A percentile compares a stretch with the other conserved stretches of the same genome.
Evolutionary conservation across 192 early-diverging fungal species (phyloP).

Genomic region (Gigaspora rosea): DNA sequence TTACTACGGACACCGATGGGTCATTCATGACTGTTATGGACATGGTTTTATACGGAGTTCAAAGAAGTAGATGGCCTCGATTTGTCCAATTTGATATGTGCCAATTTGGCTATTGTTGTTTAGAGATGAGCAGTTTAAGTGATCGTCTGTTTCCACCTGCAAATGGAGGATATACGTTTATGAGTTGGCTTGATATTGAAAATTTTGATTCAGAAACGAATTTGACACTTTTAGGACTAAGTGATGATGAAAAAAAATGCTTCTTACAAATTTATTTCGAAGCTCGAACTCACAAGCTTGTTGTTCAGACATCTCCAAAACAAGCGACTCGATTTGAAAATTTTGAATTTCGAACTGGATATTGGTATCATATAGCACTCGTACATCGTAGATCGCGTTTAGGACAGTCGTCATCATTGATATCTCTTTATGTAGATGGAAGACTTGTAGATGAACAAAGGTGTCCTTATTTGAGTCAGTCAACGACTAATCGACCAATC

Average conservation of each 20-base stretch:
- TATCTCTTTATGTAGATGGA: constrained; percentile 68
- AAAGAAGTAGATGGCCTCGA: constrained; percentile 57
- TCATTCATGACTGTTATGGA: constrained; percentile 44
- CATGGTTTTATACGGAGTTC: constrained; percentile 53
- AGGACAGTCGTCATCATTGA: constrained; percentile 40
- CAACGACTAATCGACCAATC: constrained; percentile 37
- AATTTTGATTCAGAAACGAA: constrained; percentile 47
- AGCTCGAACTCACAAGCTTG: constrained; percentile 47
- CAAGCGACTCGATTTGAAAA: constrained; percentile 49
- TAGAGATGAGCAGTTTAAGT: constrained; percentile 48
- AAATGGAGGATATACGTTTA: constrained; percentile 58
- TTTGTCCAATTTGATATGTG: constrained; percentile 65
- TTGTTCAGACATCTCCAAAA: constrained; percentile 48
- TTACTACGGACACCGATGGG: constrained; percentile 39
- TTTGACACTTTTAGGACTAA: constrained; percentile 50
- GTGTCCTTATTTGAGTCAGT: constrained; percentile 55
- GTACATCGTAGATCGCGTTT: constrained; percentile 64
- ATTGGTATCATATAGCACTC: constrained; percentile 69
- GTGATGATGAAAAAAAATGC: constrained; percentile 50
- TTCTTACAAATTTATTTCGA: constrained; percentile 50
- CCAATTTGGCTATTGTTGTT: constrained; percentile 35
- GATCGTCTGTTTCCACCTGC: constrained; percentile 57
- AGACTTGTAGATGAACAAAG: constrained; percentile 53
- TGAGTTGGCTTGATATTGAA: constrained; percentile 65
- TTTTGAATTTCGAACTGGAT: constrained; percentile 55